Conservation (phyloP, 1,139 yeast genomes). For the Candida sojae region DNA sequence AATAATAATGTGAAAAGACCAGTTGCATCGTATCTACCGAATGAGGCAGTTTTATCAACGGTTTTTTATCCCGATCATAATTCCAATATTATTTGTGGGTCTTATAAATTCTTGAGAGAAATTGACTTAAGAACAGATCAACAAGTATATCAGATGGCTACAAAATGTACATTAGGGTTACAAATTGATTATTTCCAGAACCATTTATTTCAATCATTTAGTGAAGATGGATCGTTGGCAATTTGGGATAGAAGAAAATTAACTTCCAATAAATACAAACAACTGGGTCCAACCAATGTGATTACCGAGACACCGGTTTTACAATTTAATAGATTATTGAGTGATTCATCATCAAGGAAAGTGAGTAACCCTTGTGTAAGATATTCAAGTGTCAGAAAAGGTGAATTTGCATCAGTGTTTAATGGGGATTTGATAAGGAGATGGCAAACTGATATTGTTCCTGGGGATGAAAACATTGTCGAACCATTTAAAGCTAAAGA, state of each 20-base stretch:
- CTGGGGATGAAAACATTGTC: constrained; percentile 23
- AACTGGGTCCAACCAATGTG: constrained; percentile 20
- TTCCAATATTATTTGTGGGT: constrained; percentile 64
- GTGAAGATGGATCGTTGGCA: constrained; percentile 84
- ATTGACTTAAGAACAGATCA: constrained; percentile 72
- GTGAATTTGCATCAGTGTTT: constrained; percentile 80
- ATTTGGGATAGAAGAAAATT: constrained; percentile 85
- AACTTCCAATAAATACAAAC: constrained; percentile 21
- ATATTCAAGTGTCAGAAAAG: constrained; percentile 65
- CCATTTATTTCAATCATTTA: constrained; percentile 67
- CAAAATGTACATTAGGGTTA: constrained; percentile 71
- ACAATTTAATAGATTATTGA: constrained; percentile 65
- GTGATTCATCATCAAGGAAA: constrained; percentile 62
- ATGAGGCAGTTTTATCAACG: constrained; percentile 73
- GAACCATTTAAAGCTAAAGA: constrained; percentile 8
- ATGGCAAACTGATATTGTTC: constrained; percentile 76
- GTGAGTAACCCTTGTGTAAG: constrained; percentile 67
- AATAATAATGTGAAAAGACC: constrained; percentile 56
- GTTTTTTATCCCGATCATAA: constrained; percentile 66
- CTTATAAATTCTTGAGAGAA: constrained; percentile 76
- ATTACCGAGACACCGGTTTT: constrained; percentile 60
- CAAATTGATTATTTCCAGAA: constrained; percentile 66
- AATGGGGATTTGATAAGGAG: constrained; percentile 77
- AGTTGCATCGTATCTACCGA: constrained; percentile 60
- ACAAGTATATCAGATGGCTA: constrained; percentile 74